phyloP scores from a whole-genome alignment of 2,329 filamentous ascomycete genomes.

The Alternaria brassicae region DNA sequence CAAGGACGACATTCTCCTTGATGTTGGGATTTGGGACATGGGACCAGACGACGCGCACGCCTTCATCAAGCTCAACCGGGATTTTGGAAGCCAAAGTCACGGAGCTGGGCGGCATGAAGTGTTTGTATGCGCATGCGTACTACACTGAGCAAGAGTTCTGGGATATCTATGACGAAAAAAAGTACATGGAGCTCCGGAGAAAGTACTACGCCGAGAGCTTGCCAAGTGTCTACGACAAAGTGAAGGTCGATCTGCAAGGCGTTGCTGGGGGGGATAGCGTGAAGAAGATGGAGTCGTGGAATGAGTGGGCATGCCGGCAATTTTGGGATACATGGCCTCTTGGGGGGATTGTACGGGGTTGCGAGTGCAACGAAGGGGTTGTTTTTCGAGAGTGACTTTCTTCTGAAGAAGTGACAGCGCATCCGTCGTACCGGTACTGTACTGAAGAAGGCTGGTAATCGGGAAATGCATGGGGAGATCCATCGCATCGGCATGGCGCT shows the following conservation, averaged over 20 bases:
- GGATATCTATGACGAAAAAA: conserved; percentile 65
- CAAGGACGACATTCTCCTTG: conserved; percentile 40
- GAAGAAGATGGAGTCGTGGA: conserved; percentile 32
- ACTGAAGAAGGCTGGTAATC: background rate
- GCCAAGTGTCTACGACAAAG: conserved; percentile 75
- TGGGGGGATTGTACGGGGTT: conserved; percentile 51
- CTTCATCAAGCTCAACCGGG: conserved; percentile 74
- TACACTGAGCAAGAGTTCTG: conserved; percentile 77
- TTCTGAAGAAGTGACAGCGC: conserved; percentile 37
- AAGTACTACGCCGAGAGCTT: conserved; percentile 70
- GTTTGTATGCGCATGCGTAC: conserved; percentile 87
- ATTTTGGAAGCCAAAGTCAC: conserved; percentile 75
- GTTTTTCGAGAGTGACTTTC: conserved; percentile 42
- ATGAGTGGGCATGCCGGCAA: conserved; percentile 30
- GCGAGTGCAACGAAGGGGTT: conserved; percentile 46
- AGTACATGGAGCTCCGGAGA: conserved; percentile 67
- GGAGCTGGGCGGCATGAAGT: conserved; percentile 80
- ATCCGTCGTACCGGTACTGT: background rate
- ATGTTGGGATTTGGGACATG: conserved; percentile 78
- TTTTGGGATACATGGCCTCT: conserved; percentile 50
- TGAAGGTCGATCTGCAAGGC: conserved; percentile 55
- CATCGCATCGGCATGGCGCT: background rate
- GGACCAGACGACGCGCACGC: conserved; percentile 63
- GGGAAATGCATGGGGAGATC: conserved; percentile 7
- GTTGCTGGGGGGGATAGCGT: conserved; percentile 26